Evolutionary conservation across 1,284 basidiomycete species (phyloP).

Genomic region (Ganoderma resinaceum): DNA sequence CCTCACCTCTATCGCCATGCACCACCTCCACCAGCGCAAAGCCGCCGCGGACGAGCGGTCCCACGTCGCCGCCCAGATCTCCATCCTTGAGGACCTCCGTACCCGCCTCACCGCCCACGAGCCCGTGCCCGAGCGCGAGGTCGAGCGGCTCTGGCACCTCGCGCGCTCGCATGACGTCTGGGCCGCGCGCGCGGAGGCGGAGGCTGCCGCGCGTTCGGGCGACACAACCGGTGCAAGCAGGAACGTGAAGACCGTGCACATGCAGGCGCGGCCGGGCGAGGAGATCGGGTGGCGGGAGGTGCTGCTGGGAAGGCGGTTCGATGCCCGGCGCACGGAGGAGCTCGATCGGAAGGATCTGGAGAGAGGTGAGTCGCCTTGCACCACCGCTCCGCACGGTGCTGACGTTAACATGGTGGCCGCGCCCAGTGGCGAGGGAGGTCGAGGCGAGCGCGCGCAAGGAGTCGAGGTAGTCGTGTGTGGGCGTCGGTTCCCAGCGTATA

Average conservation of each 20-base stretch:
- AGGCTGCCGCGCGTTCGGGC: constrained; percentile 14
- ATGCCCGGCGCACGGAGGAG: constrained; percentile 35
- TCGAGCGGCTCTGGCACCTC: constrained; percentile 44
- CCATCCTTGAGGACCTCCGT: constrained; percentile 64
- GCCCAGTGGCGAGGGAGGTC: constrained; percentile 12
- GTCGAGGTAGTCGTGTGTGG: neutral
- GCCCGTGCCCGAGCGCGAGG: constrained; percentile 52
- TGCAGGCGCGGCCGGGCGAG: constrained; percentile 21
- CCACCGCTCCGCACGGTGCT: neutral
- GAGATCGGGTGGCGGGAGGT: constrained; percentile 45
- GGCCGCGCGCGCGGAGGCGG: constrained; percentile 18
- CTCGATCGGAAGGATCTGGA: constrained; percentile 42
- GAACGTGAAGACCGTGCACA: constrained; percentile 22
- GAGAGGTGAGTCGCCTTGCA: constrained; percentile 29
- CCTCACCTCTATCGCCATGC: constrained; percentile 67
- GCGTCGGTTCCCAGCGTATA: neutral
- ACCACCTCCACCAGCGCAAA: constrained; percentile 60
- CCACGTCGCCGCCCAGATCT: constrained; percentile 57
- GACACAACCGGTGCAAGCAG: constrained; percentile 8
- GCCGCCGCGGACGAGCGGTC: constrained; percentile 55
- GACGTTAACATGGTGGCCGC: too few relatives aligned
- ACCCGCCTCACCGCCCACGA: constrained; percentile 52
- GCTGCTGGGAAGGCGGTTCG: constrained; percentile 35
- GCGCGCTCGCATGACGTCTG: constrained; percentile 30
- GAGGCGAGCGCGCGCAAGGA: neutral